A percentile compares a stretch with the other conserved stretches of the same genome.
Evolutionary conservation across 73 alveolate genomes (phyloP).

Genomic region (Diophrys sp.): DNA sequence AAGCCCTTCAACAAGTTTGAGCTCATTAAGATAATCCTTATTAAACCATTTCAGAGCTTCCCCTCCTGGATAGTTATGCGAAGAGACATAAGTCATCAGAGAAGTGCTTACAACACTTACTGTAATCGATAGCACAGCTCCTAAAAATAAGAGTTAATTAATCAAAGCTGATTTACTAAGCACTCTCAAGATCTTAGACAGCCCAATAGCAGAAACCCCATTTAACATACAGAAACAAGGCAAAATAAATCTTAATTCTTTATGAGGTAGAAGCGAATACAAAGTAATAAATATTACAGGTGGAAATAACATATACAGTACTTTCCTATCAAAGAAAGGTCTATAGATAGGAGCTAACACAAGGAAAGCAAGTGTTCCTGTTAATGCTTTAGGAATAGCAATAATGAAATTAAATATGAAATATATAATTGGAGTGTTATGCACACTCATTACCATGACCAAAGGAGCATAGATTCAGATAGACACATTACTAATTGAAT

Average conservation of each 20-base stretch:
- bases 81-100: conserved; percentile 44
- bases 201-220: conserved; percentile 60
- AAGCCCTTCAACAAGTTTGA: neutral
- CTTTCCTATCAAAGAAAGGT: conserved; percentile 31
- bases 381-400: conserved; percentile 66
- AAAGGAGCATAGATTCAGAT: too few species aligned
- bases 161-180: neutral
- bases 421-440: too few species aligned
- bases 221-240: conserved; percentile 66
- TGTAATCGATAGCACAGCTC: neutral
- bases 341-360: conserved; percentile 27
- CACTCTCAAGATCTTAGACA: conserved; percentile 19
- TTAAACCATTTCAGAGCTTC: conserved; percentile 47
- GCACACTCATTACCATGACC: too few species aligned
- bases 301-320: conserved; percentile 33
- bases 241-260: conserved; percentile 76
- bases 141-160: neutral
- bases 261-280: conserved; percentile 71
- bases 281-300: conserved; percentile 51
- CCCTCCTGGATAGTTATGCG: conserved; percentile 76
- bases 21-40: conserved; percentile 5
- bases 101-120: conserved; percentile 1
- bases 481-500: too few species aligned
- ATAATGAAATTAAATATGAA: conserved; percentile 55
- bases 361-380: conserved; percentile 51